These are phyloP conservation scores for Malassezia arunalokei DNA, from an alignment of 1,284 basidiomycete species.

Conservation along the genomic window DNA sequence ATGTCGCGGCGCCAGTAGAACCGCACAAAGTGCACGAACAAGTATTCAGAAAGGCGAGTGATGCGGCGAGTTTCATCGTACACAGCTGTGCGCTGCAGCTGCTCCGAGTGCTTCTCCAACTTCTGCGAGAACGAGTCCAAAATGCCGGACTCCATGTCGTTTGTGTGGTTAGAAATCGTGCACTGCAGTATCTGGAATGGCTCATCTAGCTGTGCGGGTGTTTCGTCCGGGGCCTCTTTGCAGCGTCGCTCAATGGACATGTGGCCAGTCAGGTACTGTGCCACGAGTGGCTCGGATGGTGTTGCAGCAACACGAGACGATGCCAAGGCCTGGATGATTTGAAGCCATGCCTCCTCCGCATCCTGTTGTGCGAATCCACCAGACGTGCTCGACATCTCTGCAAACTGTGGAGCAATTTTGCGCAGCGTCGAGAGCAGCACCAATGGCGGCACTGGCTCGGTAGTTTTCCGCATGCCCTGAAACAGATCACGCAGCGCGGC, in stretches of 20 bases:
- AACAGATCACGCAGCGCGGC: constrained; percentile 63
- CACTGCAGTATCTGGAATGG: constrained; percentile 79
- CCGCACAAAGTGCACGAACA: constrained; percentile 82
- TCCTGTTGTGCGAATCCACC: constrained; percentile 73
- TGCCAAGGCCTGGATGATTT: constrained; percentile 63
- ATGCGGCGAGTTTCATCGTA: constrained; percentile 76
- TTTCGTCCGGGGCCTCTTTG: constrained; percentile 66
- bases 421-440: constrained; percentile 61
- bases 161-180: constrained; percentile 73
- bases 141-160: constrained; percentile 80
- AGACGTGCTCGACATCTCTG: constrained; percentile 54
- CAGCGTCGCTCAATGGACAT: constrained; percentile 58
- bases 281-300: constrained; percentile 53
- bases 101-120: constrained; percentile 71
- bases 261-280: constrained; percentile 71
- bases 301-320: neutral
- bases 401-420: constrained; percentile 78
- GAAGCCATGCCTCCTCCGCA: constrained; percentile 86
- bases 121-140: constrained; percentile 68
- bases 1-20: constrained; percentile 92
- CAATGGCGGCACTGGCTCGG: constrained; percentile 65
- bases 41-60: constrained; percentile 65
- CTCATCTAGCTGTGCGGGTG: constrained; percentile 57
- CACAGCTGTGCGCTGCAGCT: constrained; percentile 64
- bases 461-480: constrained; percentile 60